A percentile compares a stretch with the other conserved stretches of the same genome.
Evolutionary conservation across 768 basidiomycete genomes (phyloP).

Genomic region (Daedaleopsis nitida): DNA sequence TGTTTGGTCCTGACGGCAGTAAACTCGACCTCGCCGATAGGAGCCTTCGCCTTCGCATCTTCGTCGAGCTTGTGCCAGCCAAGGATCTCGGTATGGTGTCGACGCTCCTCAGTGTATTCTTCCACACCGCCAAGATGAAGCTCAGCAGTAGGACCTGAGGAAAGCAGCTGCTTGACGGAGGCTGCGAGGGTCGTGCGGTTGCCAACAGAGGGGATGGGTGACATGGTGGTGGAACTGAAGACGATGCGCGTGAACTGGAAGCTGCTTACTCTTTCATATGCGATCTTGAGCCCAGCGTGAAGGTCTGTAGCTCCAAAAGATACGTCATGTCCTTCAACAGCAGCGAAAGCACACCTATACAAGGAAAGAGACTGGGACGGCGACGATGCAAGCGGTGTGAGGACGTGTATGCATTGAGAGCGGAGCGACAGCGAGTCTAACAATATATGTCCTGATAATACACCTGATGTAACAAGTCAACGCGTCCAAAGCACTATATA

Average conservation of each 20-base stretch:
- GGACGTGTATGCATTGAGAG: background rate
- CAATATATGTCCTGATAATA: constrained; percentile 11
- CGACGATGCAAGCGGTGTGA: no score
- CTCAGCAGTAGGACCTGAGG: background rate
- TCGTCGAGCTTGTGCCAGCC: constrained; percentile 8
- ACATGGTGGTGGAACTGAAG: background rate
- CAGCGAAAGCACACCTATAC: background rate
- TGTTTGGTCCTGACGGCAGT: constrained; percentile 14
- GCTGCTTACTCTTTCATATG: background rate
- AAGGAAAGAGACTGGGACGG: background rate
- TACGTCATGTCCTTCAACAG: background rate
- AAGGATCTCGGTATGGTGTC: no score
- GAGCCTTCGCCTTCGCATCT: constrained; percentile 1
- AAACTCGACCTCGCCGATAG: constrained; percentile 10
- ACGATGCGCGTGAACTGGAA: background rate
- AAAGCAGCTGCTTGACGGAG: constrained; percentile 1
- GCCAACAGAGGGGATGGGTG: background rate
- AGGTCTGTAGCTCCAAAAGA: background rate
- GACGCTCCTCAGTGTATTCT: constrained; percentile 6
- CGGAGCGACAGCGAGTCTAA: background rate
- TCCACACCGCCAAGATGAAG: constrained; percentile 7
- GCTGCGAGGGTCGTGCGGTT: background rate
- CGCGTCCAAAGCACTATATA: constrained; percentile 3
- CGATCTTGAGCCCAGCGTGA: background rate
- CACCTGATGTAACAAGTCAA: constrained; percentile 17